A percentile compares a stretch with the other conserved stretches of the same genome.
Conservation (phyloP, 2,329 filamentous ascomycete species). For the Zymoseptoria crescenta region DNA sequence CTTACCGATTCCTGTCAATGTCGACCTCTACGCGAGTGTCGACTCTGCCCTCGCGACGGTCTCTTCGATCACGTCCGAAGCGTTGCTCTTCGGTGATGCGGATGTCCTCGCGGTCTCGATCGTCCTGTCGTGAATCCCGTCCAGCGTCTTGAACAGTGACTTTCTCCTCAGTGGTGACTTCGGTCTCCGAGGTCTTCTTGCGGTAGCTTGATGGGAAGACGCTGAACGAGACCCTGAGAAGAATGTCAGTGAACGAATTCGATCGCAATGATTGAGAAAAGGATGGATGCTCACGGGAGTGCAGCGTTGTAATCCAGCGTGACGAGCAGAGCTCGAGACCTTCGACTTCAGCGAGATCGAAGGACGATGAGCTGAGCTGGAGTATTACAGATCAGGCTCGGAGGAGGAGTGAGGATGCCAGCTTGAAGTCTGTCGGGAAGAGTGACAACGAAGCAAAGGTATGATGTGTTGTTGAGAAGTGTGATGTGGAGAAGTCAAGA, state of each 20-base stretch:
- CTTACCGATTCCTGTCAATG: constrained; percentile 48
- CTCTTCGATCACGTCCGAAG: constrained; percentile 52
- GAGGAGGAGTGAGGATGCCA: not conserved
- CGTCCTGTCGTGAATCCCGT: constrained; percentile 75
- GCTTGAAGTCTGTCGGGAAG: constrained; percentile 1
- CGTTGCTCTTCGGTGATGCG: constrained; percentile 72
- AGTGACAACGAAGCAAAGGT: constrained; percentile 1
- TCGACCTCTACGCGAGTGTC: constrained; percentile 31
- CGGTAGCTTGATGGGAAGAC: constrained; percentile 98
- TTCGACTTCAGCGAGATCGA: constrained; percentile 38
- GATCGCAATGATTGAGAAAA: not conserved
- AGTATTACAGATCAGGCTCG: not conserved
- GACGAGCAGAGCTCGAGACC: constrained; percentile 71
- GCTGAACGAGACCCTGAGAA: constrained; percentile 77
- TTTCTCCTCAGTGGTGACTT: constrained; percentile 82
- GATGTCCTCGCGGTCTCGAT: constrained; percentile 71
- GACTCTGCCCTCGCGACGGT: constrained; percentile 26
- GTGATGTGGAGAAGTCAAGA: not conserved
- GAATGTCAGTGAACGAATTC: constrained; percentile 1
- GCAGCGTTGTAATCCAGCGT: constrained; percentile 99
- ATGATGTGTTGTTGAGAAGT: not conserved
- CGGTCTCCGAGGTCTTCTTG: constrained; percentile 54
- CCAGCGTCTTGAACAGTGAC: constrained; percentile 76
- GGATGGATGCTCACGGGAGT: constrained; percentile 53
- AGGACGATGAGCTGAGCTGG: constrained; percentile 18